Evolutionary conservation across 805 yeast species (phyloP), one percentile per base, ranked within the genome.

Genomic region (Wickerhamiella lipophila): DNA sequence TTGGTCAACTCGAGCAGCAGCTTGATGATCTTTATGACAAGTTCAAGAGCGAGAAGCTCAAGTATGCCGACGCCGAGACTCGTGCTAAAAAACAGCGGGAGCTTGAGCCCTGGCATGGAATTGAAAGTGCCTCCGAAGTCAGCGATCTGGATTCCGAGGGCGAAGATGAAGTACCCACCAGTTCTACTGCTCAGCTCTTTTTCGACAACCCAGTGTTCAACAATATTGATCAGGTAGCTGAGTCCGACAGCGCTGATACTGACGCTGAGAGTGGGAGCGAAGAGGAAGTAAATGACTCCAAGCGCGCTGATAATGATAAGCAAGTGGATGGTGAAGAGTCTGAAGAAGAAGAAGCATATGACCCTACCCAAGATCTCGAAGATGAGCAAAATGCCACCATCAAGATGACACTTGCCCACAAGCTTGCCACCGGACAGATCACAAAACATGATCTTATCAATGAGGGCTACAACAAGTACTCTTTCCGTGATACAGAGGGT

Each of bases 351-450:
- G 53, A 46, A 11, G 50, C 51, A 3, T 55, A 42, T 43, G 57
- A 55, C 22, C 50, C 53, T 6, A 47, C 53, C 30, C 41, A 57
- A 19, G 60, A 64, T 39, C 53, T 50, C 11, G 67, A 57, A 19
- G 55, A 65, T 19, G 50, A 52, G 26, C 57, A 56, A n/a, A 63
- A 61, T 16, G 61, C 64, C 64, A 64, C 45, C 29, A 61, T 53
- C 66, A 65, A 56, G 56, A 92, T 92, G 99, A 92, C 98, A 0
- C 69, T 92, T 58, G 98, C 98, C 0, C 99, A 92, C 62, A 87
- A 92, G 65, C 72, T 92, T 35, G 98, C 97, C 0, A 65, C 86
- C 22, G 96, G 96, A 8, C 87, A 85, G 59, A 83, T 73, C 69
- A 77, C 80, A 45, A 87, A 81, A 62, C 81, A 84, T 58, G 95